Conservation (phyloP, 331 rosid genomes). For the Telfairia occidentalis region DNA sequence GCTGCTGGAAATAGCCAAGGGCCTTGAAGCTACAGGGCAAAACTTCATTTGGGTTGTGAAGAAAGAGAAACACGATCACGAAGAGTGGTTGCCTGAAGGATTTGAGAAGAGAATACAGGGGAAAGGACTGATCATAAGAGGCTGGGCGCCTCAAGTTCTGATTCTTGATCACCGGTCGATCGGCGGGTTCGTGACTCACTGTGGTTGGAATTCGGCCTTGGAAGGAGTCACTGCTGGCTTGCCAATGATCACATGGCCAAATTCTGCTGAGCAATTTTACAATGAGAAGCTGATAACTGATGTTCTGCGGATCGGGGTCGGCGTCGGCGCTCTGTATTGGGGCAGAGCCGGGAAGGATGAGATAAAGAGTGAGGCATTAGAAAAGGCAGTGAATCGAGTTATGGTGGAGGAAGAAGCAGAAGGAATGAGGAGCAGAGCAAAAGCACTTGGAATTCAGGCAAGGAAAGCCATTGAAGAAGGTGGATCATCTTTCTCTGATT, state of each 20-base stretch:
- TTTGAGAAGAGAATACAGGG: slow-evolving; percentile 22
- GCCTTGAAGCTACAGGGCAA: slow-evolving; percentile 35
- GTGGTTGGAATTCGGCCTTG: slow-evolving; percentile 33
- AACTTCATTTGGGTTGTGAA: slow-evolving; percentile 54
- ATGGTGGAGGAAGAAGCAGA: slow-evolving; percentile 17
- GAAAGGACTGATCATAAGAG: slow-evolving; percentile 21
- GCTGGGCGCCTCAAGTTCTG: slow-evolving; percentile 23
- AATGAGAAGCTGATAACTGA: slow-evolving; percentile 22
- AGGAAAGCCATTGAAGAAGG: slow-evolving; percentile 22
- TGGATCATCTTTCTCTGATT: slow-evolving; percentile 22
- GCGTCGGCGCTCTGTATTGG: slow-evolving; percentile 19
- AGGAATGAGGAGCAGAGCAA: slow-evolving; percentile 17
- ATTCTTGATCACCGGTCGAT: slow-evolving; percentile 21
- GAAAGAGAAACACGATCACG: not conserved
- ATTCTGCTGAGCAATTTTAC: slow-evolving; percentile 19
- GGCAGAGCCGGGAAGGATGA: slow-evolving; percentile 5
- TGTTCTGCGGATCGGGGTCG: slow-evolving; percentile 15
- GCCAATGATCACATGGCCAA: slow-evolving; percentile 28
- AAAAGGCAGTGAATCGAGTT: slow-evolving; percentile 11
- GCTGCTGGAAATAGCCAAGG: slow-evolving; percentile 42
- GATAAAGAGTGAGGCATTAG: slow-evolving; percentile 16
- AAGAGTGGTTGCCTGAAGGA: slow-evolving; percentile 22
- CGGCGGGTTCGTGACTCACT: slow-evolving; percentile 26
- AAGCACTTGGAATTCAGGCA: slow-evolving; percentile 12
- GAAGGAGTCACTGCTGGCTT: slow-evolving; percentile 23